Evolutionary conservation across 352 stramenopile species (phyloP).

Genomic region (Pythium apleroticum): DNA sequence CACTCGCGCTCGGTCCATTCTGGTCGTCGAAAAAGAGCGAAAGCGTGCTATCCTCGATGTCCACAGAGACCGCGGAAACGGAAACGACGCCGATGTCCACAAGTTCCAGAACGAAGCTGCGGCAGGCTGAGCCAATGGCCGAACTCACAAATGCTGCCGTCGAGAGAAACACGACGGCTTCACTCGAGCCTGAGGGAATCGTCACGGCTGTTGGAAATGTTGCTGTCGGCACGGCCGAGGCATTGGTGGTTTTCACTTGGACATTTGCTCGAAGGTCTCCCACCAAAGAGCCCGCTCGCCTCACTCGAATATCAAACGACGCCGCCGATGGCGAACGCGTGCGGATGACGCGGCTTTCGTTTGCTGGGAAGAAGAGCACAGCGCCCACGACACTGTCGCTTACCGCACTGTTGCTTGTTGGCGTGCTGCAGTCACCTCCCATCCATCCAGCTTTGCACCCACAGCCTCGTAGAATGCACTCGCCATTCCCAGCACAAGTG

Average conservation of each 20-base stretch:
- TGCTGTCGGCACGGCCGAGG: not conserved
- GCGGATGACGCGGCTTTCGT: slow-evolving; percentile 30
- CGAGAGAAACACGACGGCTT: slow-evolving; percentile 5
- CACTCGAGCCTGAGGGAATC: slow-evolving; percentile 1
- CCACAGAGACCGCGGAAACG: slow-evolving; percentile 11
- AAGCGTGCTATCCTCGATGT: slow-evolving; percentile 31
- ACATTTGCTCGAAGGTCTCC: slow-evolving; percentile 15
- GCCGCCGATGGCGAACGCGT: slow-evolving; percentile 9
- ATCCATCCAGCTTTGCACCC: slow-evolving; percentile 43
- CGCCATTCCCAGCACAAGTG: slow-evolving; percentile 57
- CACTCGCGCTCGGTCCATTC: slow-evolving; percentile 27
- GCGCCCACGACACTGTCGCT: slow-evolving; percentile 15
- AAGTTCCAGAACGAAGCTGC: slow-evolving; percentile 37
- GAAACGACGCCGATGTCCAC: slow-evolving; percentile 21
- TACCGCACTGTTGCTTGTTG: not conserved
- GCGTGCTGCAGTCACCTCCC: slow-evolving; percentile 43
- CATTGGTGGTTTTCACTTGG: slow-evolving; percentile 12
- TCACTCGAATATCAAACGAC: slow-evolving; percentile 34
- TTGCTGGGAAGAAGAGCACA: slow-evolving; percentile 49
- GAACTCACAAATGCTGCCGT: slow-evolving; percentile 2
- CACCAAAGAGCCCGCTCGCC: slow-evolving; percentile 29
- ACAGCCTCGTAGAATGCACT: slow-evolving; percentile 54
- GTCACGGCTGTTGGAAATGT: slow-evolving; percentile 5
- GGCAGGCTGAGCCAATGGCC: slow-evolving; percentile 25
- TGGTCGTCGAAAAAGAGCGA: slow-evolving; percentile 54